These are phyloP conservation scores for Cladophialophora psammophila DNA, from an alignment of 2,329 filamentous ascomycete genomes.

Conservation along the genomic window DNA sequence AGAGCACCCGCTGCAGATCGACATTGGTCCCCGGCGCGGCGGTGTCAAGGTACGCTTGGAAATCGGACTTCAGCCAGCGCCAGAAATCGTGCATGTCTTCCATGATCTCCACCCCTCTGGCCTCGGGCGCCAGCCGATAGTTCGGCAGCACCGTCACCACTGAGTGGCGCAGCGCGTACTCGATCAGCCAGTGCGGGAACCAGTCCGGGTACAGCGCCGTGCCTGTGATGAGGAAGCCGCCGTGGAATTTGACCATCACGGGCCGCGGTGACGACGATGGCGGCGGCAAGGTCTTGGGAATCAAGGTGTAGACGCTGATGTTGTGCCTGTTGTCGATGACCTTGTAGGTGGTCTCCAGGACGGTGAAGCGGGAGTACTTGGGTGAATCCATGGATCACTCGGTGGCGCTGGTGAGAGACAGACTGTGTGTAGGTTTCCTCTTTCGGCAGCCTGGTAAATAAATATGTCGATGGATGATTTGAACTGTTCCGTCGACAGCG, in stretches of 20 bases:
- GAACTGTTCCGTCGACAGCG: no score
- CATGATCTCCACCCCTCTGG: not conserved
- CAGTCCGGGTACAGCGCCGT: constrained; percentile 13
- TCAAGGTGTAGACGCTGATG: constrained; percentile 4
- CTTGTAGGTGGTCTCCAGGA: constrained; percentile 20
- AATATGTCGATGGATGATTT: no score
- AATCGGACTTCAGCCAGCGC: not conserved
- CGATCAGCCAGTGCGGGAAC: constrained; percentile 16
- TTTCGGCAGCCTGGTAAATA: no score
- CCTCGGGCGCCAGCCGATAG: constrained; percentile 12
- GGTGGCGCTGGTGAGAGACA: no score
- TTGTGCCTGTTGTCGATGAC: not conserved
- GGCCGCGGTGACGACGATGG: not conserved
- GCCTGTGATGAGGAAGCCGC: constrained; percentile 18
- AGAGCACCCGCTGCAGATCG: constrained; percentile 7
- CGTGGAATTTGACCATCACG: constrained; percentile 14
- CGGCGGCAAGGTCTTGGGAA: constrained; percentile 1
- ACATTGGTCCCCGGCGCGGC: not conserved
- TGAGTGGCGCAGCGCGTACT: constrained; percentile 13
- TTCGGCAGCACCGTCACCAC: constrained; percentile 13
- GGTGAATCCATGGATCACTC: not conserved
- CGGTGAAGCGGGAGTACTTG: constrained; percentile 7
- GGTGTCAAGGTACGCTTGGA: not conserved
- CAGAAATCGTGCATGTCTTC: constrained; percentile 14
- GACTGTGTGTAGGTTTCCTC: no score